Evolutionary conservation across 495 filamentous ascomycete species (phyloP), one percentile per base, ranked within the genome.

Genomic region (Cenococcum geophilum): DNA sequence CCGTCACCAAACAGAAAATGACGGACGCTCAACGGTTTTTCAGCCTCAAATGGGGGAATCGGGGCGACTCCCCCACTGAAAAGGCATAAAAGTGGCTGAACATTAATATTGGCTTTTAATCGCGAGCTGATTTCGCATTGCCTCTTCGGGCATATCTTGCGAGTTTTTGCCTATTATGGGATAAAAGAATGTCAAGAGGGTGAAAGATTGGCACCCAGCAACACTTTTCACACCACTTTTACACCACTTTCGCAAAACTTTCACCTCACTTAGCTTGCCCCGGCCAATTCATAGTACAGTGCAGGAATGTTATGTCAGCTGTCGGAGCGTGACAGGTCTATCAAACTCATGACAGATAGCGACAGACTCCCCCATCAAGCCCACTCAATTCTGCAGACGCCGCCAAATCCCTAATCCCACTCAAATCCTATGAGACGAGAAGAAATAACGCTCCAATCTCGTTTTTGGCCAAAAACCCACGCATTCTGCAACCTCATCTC

Each of bases 401-500:
- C 34, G n/a, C 20, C 53, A 56, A 56, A 36, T 20, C 32, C 14
- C 16, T 43, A 56, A 34, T 20, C 36, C 53, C n/a, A 36, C 53
- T 16, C 53, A 37, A 56, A 56, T 52, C 36, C 53, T 43, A 56
- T 56, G 34, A 12, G 34, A 55, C 16, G 35, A 56, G 53, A 56
- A 43, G 36, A 36, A 56, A 37, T 56, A 56, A 43, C 53, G 53
- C 53, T 56, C 36, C 53, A 40, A 56, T 22, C 34, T 56, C 53
- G n/a, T 56, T 56, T 43, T 56, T 18, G 32, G 16, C 32, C 12
- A 27, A 16, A 16, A 3, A 52, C 20, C 27, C 34, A 20, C 32
- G 53, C 14, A 36, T 56, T 21, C 36, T 56, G 20, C 53, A n/a
- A 21, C 12, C 53, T 23, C 23, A 10, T 18, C 53, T 9, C 4